Percentiles rank a stretch among this genome's conserved stretches.
Evolutionary conservation across 345 rosid genomes (phyloP).

Genomic region (Erodium maritimum): DNA sequence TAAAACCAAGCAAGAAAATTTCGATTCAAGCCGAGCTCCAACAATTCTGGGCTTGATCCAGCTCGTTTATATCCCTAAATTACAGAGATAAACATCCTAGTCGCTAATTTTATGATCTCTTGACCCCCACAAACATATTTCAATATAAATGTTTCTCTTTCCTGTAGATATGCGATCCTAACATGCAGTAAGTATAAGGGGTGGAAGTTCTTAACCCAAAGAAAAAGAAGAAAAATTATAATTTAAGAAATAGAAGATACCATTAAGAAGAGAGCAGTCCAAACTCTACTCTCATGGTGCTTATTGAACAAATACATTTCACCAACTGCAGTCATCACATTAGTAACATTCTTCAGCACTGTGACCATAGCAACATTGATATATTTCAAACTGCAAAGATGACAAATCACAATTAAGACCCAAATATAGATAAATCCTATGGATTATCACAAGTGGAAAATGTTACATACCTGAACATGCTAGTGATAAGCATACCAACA

Average conservation of each 20-base stretch:
- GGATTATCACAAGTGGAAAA: not conserved
- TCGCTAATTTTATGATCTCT: too few species aligned
- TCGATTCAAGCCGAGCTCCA: too few species aligned
- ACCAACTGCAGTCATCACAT: conserved; percentile 89
- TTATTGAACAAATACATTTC: conserved; percentile 92
- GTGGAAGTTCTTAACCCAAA: not conserved
- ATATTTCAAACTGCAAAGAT: conserved; percentile 71
- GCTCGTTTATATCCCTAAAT: too few species aligned
- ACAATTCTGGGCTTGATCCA: too few species aligned
- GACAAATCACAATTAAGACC: conserved; percentile 1
- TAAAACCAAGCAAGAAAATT: too few species aligned
- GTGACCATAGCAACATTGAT: conserved; percentile 99
- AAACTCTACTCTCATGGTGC: conserved; percentile 86
- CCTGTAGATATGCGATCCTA: not conserved
- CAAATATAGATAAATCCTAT: not conserved
- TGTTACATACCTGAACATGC: conserved; percentile 87
- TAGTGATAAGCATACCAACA: conserved; percentile 96
- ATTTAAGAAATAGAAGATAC: conserved; percentile 26
- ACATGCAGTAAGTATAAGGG: not conserved
- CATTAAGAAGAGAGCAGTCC: conserved; percentile 96
- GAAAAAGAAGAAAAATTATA: not conserved
- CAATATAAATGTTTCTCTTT: too few species aligned
- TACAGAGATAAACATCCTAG: too few species aligned
- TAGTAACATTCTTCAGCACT: conserved; percentile 92
- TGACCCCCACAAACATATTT: too few species aligned